Evolutionary conservation across 768 basidiomycete species (phyloP).

Genomic region (Phlegmacium glaucopus): DNA sequence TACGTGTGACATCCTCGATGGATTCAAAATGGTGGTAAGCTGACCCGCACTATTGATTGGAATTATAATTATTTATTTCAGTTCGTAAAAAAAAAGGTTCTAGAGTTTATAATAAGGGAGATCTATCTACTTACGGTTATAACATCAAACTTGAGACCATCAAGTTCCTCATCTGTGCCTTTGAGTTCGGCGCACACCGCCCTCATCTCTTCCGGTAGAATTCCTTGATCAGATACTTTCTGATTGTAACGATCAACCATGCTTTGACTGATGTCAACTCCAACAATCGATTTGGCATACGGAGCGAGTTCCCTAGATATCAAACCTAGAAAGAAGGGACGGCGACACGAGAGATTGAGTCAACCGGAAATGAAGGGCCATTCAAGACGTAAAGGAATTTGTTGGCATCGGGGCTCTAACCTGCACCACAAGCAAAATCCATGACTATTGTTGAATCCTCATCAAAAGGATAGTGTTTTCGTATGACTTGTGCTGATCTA

Average conservation of each 20-base stretch:
- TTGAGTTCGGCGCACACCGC: slow-evolving; percentile 53
- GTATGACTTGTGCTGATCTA: slow-evolving; percentile 33
- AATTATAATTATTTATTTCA: background rate
- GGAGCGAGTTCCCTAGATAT: slow-evolving; percentile 60
- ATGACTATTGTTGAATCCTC: slow-evolving; percentile 54
- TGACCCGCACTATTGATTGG: slow-evolving; percentile 46
- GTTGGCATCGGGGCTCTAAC: slow-evolving; percentile 25
- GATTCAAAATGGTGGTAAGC: slow-evolving; percentile 63
- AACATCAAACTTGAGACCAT: slow-evolving; percentile 60
- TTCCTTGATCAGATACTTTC: slow-evolving; percentile 55
- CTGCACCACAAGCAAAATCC: slow-evolving; percentile 77
- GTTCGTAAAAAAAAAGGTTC: too few relatives aligned
- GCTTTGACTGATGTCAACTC: slow-evolving; percentile 72
- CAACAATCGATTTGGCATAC: slow-evolving; percentile 60
- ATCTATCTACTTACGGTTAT: slow-evolving; percentile 49
- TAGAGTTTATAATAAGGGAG: too few relatives aligned
- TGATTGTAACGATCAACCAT: slow-evolving; percentile 68
- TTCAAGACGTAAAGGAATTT: background rate
- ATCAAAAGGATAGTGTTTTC: slow-evolving; percentile 44
- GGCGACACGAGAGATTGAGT: background rate
- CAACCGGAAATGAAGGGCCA: background rate
- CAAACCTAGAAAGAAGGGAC: slow-evolving; percentile 39
- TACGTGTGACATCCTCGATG: slow-evolving; percentile 43
- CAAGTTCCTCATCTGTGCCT: slow-evolving; percentile 44
- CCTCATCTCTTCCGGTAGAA: slow-evolving; percentile 61